These are phyloP conservation scores for Fusarium albosuccineum DNA, from an alignment of 2,329 filamentous ascomycete species.

Conservation along the genomic window DNA sequence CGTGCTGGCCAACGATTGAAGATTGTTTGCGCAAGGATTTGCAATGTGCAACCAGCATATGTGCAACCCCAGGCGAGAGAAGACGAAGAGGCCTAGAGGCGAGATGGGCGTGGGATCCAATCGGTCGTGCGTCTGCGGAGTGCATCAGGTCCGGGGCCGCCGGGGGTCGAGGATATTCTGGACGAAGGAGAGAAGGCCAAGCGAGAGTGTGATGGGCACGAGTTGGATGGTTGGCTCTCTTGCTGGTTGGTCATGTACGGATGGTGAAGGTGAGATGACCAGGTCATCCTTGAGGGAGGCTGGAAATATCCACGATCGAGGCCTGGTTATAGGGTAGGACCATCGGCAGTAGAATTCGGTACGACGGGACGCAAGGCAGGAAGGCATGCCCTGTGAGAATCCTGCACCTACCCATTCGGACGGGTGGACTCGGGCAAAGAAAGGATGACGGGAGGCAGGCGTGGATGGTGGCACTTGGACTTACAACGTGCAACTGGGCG, in stretches of 20 bases:
- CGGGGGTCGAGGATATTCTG: slow-evolving; percentile 35
- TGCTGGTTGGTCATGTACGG: slow-evolving; percentile 36
- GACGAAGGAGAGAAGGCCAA: slow-evolving; percentile 31
- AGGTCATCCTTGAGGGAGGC: slow-evolving; percentile 14
- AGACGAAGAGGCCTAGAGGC: slow-evolving; percentile 15
- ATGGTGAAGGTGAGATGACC: slow-evolving; percentile 19
- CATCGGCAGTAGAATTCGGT: slow-evolving; percentile 1
- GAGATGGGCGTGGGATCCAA: slow-evolving; percentile 41
- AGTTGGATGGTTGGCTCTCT: slow-evolving; percentile 29
- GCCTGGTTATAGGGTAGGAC: slow-evolving; percentile 13
- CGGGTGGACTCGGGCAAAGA: slow-evolving; percentile 14
- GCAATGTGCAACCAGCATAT: background rate
- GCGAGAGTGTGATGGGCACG: slow-evolving; percentile 1
- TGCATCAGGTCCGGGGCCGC: slow-evolving; percentile 41
- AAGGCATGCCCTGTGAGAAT: slow-evolving; percentile 12
- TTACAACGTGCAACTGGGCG: slow-evolving; percentile 2
- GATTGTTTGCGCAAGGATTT: slow-evolving; percentile 6
- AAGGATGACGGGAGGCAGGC: background rate
- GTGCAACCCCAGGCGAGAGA: slow-evolving; percentile 24
- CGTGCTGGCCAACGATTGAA: background rate
- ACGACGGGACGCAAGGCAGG: slow-evolving; percentile 6
- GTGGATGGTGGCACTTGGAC: slow-evolving; percentile 7
- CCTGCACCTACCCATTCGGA: background rate
- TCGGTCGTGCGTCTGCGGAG: slow-evolving; percentile 42
- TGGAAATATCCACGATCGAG: slow-evolving; percentile 14